These are phyloP conservation scores for Viola odorata DNA, from an alignment of 345 rosid species.

Conservation along the genomic window DNA sequence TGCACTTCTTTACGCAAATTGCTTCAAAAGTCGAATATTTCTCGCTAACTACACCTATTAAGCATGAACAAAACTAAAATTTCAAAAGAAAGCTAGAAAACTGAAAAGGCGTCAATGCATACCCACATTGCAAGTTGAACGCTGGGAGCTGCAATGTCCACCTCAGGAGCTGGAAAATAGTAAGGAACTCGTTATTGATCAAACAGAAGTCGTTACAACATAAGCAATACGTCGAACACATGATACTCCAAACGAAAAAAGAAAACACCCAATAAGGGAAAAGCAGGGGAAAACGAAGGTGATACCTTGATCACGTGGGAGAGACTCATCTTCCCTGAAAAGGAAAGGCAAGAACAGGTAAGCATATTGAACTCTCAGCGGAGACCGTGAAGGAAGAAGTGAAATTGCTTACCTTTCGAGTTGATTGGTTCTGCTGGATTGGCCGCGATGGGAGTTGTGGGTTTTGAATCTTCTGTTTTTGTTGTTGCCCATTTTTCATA, in stretches of 20 bases:
- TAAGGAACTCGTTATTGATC: not conserved
- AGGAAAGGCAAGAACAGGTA: not conserved
- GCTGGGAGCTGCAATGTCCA: constrained; percentile 40
- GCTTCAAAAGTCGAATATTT: not conserved
- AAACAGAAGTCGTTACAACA: not conserved
- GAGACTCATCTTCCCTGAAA: constrained; percentile 60
- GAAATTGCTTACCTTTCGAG: constrained; percentile 23
- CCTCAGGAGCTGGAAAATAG: constrained; percentile 46
- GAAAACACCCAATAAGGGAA: not conserved
- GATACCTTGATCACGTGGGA: constrained; percentile 46
- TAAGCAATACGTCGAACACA: constrained; percentile 23
- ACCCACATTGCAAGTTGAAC: constrained; percentile 98
- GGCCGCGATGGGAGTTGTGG: constrained; percentile 35
- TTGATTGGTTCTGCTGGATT: constrained; percentile 41
- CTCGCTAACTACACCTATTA: not conserved
- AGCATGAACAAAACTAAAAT: no score
- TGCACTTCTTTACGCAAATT: not conserved
- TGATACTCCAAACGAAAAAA: not conserved
- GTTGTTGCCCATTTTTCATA: constrained; percentile 40
- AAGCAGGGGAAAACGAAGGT: not conserved
- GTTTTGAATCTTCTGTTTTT: constrained; percentile 43
- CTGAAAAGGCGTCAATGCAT: constrained; percentile 16
- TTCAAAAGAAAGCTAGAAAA: no score
- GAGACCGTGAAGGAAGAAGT: not conserved
- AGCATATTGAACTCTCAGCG: not conserved